Evolutionary conservation across 768 basidiomycete species (phyloP), one percentile per base, ranked within the genome.

Genomic region (Cytidiella melzeri): DNA sequence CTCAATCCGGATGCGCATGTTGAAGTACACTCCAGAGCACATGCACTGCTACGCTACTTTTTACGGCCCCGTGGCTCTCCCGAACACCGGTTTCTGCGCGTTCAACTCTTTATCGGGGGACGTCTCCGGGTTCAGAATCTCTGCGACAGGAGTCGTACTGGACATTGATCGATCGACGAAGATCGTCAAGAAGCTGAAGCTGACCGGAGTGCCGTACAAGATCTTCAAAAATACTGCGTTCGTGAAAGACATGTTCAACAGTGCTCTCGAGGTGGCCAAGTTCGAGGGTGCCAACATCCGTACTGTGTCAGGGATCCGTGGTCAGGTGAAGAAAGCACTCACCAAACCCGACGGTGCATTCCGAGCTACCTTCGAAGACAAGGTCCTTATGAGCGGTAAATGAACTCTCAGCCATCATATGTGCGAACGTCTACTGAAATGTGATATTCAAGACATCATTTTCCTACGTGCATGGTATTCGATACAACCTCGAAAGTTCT

Each of bases 161-260:
- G 92, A 98, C 66, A 80, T 96, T 50, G 92, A 97, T 62, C 83
- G 85, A 36, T 88, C 92, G 39, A 81, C 84, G 48, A 91, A 89
- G 73, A 98, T 99, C 50, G 94, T 98, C 55, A 99, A 99, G 75
- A 99, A 98, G 70, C 68, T 99, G 57, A 99, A 98, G 74, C 71
- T 99, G 52, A 98, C 92, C 1, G 96, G 96, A 25, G 77, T 83
- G 26, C 96, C 95, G 21, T 92, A 84, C 72, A 98, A 98, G 76
- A 92, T 98, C 52, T 99, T 87, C 77, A 98, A 97, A 72, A 99
- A 99, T 68, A 99, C 96, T 11, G 96, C 92, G 2, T 99, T 98
- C 67, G 72, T 99, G 57, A 92, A 86, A 73, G 92, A 96, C 61
- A 99, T 99, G 96, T 99, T 99, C 72, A 84, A 69, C 47, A 83